These are phyloP conservation scores for Asterella californica DNA, from an alignment of 225 moss, liverwort and hornwort species.

Conservation along the genomic window DNA sequence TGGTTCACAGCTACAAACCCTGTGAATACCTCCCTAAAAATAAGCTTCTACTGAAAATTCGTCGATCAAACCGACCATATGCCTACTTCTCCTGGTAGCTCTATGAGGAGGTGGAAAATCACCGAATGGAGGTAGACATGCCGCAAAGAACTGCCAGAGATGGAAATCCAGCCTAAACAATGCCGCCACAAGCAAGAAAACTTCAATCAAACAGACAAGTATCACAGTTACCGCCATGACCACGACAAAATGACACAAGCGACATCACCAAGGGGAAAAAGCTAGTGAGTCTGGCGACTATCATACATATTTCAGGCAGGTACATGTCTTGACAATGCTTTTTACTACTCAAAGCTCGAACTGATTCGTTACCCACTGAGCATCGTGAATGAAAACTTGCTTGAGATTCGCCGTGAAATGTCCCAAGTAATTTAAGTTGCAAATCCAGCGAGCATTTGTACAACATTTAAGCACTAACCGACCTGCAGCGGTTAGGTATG, in stretches of 20 bases:
- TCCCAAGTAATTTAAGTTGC: too few species aligned
- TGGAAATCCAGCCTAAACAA: slow-evolving; percentile 77
- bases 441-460: too few species aligned
- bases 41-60: too few species aligned
- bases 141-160: slow-evolving; percentile 79
- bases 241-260: not conserved
- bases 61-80: too few species aligned
- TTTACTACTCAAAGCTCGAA: not conserved
- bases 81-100: not conserved
- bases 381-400: not conserved
- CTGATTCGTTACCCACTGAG: not conserved
- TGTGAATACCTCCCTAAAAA: not conserved
- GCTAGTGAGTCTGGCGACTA: not conserved
- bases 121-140: slow-evolving; percentile 75
- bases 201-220: slow-evolving; percentile 43
- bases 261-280: not conserved
- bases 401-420: not conserved
- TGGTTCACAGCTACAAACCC: not conserved
- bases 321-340: not conserved
- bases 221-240: slow-evolving; percentile 24
- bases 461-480: too few species aligned
- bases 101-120: slow-evolving; percentile 19
- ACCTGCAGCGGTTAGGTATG: too few species aligned
- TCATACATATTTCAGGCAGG: not conserved
- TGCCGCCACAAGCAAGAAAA: slow-evolving; percentile 45